Evolutionary conservation across 192 early-diverging fungal genomes (phyloP), one percentile per base, ranked within the genome.

Genomic region (Podila minutissima): DNA sequence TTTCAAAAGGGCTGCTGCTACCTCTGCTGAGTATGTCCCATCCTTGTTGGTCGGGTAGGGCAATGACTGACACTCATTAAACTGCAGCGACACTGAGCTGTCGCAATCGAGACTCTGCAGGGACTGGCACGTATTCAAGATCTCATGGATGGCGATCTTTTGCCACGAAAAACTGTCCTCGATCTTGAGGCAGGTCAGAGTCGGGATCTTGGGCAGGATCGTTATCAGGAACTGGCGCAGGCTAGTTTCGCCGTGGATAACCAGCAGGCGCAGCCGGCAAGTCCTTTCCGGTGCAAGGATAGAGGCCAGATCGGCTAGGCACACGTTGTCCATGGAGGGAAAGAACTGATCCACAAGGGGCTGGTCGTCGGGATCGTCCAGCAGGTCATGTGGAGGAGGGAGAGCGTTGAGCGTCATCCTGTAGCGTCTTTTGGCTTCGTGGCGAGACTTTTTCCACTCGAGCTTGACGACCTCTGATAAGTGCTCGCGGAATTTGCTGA

Each of bases 81-180:
- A 60, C 15, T 60, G 59, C 6, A 70, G 37, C 0, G 68, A 28
- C 29, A 70, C 68, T 19, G 68, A 70, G 6, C 68, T 59, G 50
- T 70, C 68, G 46, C 68, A 70, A 20, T 62, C 68, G 15, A 70
- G 26, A 32, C 68, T 62, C 68, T 60, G 26, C 41, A 70, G 48
- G 28, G 35, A 48, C 24, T 60, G 68, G 28, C 67, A 68, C 0
- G 33, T 2, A 28, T 49, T 31, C 58, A 70, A 62, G 59, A 70
- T 70, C 41, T 60, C 59, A 4, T 37, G 20, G 68, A 70, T 50
- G n/a, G 24, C 26, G 20, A 70, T 41, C 26, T 70, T 70, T 70
- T 70, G 68, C 59, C 68, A 70, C 10, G 59, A 70, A 31, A 60
- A 57, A 32, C 68, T 62, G 19, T 62, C 59, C 46, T 70, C 68